A percentile compares a stretch with the other conserved stretches of the same genome.
Evolutionary conservation across 768 basidiomycete genomes (phyloP).

Genomic region (Boletus rufocinnamomeus): DNA sequence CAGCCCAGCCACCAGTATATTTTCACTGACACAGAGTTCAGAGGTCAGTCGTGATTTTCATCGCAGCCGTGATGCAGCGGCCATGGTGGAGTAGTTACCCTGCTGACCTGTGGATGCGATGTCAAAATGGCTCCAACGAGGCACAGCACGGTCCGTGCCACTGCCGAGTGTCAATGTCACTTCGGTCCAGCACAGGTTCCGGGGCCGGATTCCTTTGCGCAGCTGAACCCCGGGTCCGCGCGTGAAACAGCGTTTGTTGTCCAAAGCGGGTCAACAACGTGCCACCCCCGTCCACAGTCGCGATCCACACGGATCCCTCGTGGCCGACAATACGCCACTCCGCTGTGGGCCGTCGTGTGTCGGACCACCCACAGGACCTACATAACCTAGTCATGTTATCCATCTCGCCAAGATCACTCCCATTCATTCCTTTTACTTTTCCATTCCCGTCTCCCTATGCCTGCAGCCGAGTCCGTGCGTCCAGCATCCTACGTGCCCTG

Average conservation of each 20-base stretch:
- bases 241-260: slow-evolving; percentile 1
- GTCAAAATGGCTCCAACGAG: slow-evolving; percentile 9
- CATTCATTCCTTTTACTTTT: slow-evolving; percentile 1
- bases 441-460: slow-evolving; percentile 12
- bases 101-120: slow-evolving; percentile 8
- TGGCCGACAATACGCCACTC: slow-evolving; percentile 11
- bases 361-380: slow-evolving; percentile 15
- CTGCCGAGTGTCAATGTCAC: slow-evolving; percentile 7
- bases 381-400: slow-evolving; percentile 11
- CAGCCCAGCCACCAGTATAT: background rate
- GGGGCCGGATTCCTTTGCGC: background rate
- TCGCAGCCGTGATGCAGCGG: slow-evolving; percentile 6
- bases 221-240: slow-evolving; percentile 5
- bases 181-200: background rate
- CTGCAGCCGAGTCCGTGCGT: slow-evolving; percentile 1
- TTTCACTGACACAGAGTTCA: background rate
- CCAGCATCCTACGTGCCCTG: slow-evolving; percentile 19
- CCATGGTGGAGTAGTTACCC: background rate
- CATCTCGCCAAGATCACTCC: background rate
- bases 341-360: background rate
- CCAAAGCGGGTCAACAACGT: slow-evolving; percentile 2
- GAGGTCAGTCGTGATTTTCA: slow-evolving; percentile 10
- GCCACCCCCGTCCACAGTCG: slow-evolving; percentile 6
- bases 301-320: background rate
- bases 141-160: background rate